Base-by-base conservation (phyloP, 1,284 basidiomycete genomes). In the Leccinum pachyderme region DNA sequence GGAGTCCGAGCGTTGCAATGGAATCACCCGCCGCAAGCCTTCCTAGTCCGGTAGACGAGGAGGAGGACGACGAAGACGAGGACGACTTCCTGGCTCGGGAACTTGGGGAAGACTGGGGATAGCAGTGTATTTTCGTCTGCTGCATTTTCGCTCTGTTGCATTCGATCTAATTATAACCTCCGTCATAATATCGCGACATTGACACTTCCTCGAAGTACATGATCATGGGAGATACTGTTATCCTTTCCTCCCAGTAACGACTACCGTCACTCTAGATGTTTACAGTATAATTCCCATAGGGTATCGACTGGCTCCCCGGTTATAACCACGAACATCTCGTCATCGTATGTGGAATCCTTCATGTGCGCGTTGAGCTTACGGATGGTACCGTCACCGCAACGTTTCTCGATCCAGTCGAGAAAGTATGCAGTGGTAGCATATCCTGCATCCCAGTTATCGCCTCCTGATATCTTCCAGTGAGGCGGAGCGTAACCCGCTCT, bases 21-120 rank as follows among this genome's bases (percentile, higher is more conserved):
- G 63, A 54, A 37, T 51, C 47, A 2, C 48, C 49, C 13, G 33
- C 49, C 6, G 24, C 52, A 47, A 56, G 57, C 52, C 47, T 56
- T 53, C 56, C 57, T 32, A 66, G 56, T 47, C 63, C 68, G 41
- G 24, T 61, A 52, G 71, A 74, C 18, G 77, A 76, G 32, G 77
- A 73, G 1, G 77, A 73, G 2, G 77, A 47, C 24, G 47, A 77
- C 1, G 77, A 76, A 0, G n/a, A n/a, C n/a, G 77, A 75, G 1
- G 81, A 83, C 43, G 88, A 91, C 66, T 91, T 90, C 67, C 72
- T 91, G 27, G 83, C 87, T 15, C 77, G 84, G 29, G 88, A 87
- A 64, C 72, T 91, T 59, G 85, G 82, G 65, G 84, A 86, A 66
- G 87, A 89, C 57, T 81, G 79, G 81, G 83, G 84, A 80, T 88